Conservation (phyloP, 2,329 filamentous ascomycete genomes). For the Cladosporium colombiae region DNA sequence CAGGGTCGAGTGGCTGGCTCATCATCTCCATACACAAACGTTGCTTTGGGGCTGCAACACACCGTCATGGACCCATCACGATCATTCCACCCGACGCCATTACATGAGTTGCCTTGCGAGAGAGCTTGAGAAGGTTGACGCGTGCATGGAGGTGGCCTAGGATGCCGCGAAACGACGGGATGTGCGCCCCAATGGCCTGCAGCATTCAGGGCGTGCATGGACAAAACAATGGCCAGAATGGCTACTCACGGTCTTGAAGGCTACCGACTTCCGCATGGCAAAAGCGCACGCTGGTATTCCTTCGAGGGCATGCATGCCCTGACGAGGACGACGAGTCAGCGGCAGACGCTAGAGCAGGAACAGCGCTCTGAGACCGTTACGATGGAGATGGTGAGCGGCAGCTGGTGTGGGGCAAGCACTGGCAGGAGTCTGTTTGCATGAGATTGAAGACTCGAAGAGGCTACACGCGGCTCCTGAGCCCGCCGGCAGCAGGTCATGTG, state of each 20-base stretch:
- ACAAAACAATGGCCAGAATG: constrained; percentile 1
- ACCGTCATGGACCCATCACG: constrained; percentile 7
- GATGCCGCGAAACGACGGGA: neutral
- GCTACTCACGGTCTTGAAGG: neutral
- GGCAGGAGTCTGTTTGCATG: neutral
- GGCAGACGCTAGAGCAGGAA: constrained; percentile 15
- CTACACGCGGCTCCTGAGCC: neutral
- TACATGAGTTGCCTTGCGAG: neutral
- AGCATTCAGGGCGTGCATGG: neutral
- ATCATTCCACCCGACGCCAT: neutral
- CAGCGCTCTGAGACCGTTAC: constrained; percentile 15
- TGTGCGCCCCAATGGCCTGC: neutral
- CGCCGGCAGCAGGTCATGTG: neutral
- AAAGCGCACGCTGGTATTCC: neutral
- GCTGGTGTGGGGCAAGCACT: constrained; percentile 10
- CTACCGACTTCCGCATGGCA: constrained; percentile 15
- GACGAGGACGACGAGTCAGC: constrained; percentile 2
- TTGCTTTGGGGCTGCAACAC: neutral
- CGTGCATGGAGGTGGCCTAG: neutral
- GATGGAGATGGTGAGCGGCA: constrained; percentile 20
- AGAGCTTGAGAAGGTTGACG: neutral
- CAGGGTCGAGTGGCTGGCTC: constrained; percentile 1
- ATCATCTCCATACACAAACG: constrained; percentile 1
- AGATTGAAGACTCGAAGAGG: neutral
- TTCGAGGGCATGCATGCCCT: constrained; percentile 4